Conservation (phyloP, 805 yeast genomes). For the Kluyveromyces lactis region DNA sequence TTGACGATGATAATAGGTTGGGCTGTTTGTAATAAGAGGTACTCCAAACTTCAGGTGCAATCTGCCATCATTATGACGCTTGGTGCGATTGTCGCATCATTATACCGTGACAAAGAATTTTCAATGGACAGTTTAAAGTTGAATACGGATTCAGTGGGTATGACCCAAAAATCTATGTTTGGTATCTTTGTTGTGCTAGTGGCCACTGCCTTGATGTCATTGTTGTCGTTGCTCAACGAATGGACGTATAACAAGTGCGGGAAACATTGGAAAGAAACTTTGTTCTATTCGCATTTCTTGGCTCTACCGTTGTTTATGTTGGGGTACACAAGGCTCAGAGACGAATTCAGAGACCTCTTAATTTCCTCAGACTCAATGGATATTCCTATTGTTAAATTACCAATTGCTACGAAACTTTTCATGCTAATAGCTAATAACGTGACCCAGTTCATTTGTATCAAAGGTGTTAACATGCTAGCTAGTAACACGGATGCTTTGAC, state of each 20-base stretch:
- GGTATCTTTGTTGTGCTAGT: background rate
- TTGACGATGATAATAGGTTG: conserved; percentile 52
- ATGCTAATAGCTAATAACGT: conserved; percentile 36
- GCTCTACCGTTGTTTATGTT: conserved; percentile 46
- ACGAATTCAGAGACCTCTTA: conserved; percentile 26
- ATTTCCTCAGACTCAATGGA: background rate
- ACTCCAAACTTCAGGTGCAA: conserved; percentile 37
- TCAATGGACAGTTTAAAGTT: conserved; percentile 22
- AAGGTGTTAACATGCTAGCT: conserved; percentile 59
- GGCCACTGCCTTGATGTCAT: conserved; percentile 34
- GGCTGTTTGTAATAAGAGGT: conserved; percentile 37
- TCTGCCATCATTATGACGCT: conserved; percentile 44
- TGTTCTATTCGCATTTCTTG: conserved; percentile 52
- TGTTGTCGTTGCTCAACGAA: conserved; percentile 54
- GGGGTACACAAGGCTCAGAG: conserved; percentile 25
- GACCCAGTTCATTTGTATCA: conserved; percentile 55
- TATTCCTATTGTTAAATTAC: conserved; percentile 1
- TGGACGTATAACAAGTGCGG: conserved; percentile 42
- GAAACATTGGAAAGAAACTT: conserved; percentile 53
- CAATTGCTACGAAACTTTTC: conserved; percentile 20
- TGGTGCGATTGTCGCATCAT: conserved; percentile 44
- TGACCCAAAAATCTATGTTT: background rate
- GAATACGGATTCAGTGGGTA: background rate
- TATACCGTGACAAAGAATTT: conserved; percentile 26
- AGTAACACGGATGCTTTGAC: conserved; percentile 54